Base-by-base conservation (phyloP, 139 green algal species). In the Dunaliella primolecta region DNA sequence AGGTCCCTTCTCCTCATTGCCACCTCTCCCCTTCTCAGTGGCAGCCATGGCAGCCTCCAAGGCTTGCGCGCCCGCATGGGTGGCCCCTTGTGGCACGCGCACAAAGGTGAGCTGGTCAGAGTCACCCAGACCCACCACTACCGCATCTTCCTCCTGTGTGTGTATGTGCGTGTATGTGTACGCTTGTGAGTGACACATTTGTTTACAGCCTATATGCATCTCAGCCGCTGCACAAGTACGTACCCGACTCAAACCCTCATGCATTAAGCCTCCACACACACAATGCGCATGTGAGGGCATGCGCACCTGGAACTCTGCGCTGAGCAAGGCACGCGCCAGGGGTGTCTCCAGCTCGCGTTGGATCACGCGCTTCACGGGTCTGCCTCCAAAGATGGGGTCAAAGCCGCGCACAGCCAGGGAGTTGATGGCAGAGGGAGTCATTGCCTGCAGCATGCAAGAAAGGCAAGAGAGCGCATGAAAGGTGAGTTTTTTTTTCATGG, bases 341-440 rank as follows among this genome's bases (percentile, higher is more conserved):
- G 92, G 85, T 23, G 97, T 99, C 90, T 99, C 97, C 75, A 99
- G 90, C 88, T 98, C 91, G 35, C 94, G 89, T 89, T 99, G 96
- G 57, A 99, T 96, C 36, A 95, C 96, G 2, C 97, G 89, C 93
- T 99, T 99, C 29, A 99, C 96, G 0, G 97, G 97, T 3, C 97
- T 91, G 79, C 2, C 97, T 32, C 97, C 97, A 89, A 96, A 99
- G 55, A 93, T 93, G 32, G 96, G 96, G 89, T 99, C 96, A 86
- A 94, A 99, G 1, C 96, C 96, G 56, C 92, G 89, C 1, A 84
- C 77, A 11, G 90, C 93, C 36, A 98, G 90, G 86, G 86, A 81
- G 2, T 57, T 56, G 1, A 80, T 1, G 33, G 34, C 3, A 36
- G 57, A 7, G 33, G 2, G 46, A 15, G 36, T 75, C 1, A 56